phyloP scores from a whole-genome alignment of 179 eudicot species.

The Sideroxylon spinosum region DNA sequence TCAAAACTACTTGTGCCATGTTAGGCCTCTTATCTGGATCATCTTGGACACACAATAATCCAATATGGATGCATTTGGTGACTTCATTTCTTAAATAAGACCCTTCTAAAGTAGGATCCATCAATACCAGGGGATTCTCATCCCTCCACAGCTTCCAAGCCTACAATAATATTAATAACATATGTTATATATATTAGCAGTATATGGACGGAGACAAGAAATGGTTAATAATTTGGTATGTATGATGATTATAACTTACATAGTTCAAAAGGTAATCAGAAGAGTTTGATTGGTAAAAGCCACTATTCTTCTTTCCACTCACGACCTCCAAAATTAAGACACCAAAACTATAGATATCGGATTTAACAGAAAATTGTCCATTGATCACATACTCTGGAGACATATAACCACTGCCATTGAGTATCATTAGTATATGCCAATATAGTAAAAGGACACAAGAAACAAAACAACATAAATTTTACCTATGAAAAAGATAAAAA shows the following conservation, averaged over 20 bases:
- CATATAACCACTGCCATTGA: conserved; percentile 35
- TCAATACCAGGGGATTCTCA: conserved; percentile 31
- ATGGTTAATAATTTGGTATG: background rate
- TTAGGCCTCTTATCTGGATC: conserved; percentile 38
- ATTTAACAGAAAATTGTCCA: conserved; percentile 32
- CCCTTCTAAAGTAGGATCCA: conserved; percentile 29
- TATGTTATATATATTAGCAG: too few species aligned
- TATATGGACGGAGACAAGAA: background rate
- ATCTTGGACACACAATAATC: conserved; percentile 52
- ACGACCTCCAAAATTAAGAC: conserved; percentile 36
- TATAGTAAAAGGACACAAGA: too few species aligned
- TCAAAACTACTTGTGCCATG: conserved; percentile 41
- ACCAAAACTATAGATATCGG: conserved; percentile 40
- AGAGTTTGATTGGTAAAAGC: conserved; percentile 14
- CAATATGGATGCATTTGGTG: conserved; percentile 44
- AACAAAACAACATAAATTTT: too few species aligned
- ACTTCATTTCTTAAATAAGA: conserved; percentile 31
- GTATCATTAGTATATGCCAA: background rate
- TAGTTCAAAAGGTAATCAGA: conserved; percentile 11
- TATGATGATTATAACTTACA: conserved; percentile 11
- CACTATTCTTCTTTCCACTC: conserved; percentile 21
- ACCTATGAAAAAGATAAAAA: too few species aligned
- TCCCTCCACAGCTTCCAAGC: conserved; percentile 50
- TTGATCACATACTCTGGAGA: conserved; percentile 35
- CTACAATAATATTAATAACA: conserved; percentile 23